phyloP scores from a whole-genome alignment of 306 rosid species.

The Lathyrus tuberosus region DNA sequence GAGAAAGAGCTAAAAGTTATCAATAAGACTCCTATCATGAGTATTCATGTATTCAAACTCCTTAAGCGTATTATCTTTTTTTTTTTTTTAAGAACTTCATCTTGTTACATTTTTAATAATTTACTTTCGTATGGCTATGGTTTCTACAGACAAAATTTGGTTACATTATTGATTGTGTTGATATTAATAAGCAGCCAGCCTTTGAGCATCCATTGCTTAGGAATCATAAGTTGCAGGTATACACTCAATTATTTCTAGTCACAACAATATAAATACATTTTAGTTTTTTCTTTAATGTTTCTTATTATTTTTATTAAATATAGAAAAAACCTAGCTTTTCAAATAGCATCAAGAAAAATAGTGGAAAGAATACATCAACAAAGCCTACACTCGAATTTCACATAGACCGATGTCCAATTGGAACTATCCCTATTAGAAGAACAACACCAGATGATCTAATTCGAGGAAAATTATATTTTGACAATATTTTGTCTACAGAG shows the following conservation, averaged over 20 bases:
- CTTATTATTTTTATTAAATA: neutral
- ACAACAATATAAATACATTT: neutral
- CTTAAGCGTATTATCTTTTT: too few relatives aligned
- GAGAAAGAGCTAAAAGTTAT: too few relatives aligned
- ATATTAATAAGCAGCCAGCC: neutral
- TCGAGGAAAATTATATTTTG: neutral
- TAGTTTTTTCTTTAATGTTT: neutral
- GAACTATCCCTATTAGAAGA: constrained; percentile 21
- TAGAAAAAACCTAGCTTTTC: constrained; percentile 11
- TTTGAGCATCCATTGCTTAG: neutral
- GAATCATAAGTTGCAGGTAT: neutral
- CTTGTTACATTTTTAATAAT: too few relatives aligned
- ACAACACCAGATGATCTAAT: neutral
- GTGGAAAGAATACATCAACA: neutral
- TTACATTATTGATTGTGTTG: neutral
- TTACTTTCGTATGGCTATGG: too few relatives aligned
- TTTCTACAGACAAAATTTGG: too few relatives aligned
- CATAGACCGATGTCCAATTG: neutral
- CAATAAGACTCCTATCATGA: too few relatives aligned
- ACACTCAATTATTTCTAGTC: neutral
- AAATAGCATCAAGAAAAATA: neutral
- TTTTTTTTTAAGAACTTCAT: too few relatives aligned
- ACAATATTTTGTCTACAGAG: neutral
- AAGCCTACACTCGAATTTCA: neutral
- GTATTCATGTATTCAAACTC: too few relatives aligned